Base-by-base conservation (phyloP, 345 rosid genomes). In the Kernera saxatilis region DNA sequence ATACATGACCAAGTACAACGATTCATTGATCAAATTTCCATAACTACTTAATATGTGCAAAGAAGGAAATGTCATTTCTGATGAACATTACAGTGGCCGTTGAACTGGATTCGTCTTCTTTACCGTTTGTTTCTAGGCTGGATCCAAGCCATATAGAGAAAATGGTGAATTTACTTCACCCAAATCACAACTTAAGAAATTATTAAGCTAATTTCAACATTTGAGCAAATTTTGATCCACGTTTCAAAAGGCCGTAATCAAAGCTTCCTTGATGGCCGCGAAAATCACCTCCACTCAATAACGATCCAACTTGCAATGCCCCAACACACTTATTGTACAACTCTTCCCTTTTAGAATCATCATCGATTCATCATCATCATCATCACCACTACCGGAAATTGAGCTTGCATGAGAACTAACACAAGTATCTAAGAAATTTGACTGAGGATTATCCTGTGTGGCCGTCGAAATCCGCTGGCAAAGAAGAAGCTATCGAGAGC, bases 391-490 rank as follows among this genome's bases (percentile, higher is more conserved):
- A 25, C 1, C 57, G 30, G 0, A 8, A 59, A 46, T 30, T n/a
- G 23, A 32, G 25, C 53, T 36, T 46, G 23, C 70, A 75, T 75
- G 74, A 58, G n/a, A 43, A n/a, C 11, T 6, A 29, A 49, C 15
- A 35, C 5, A 59, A 18, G 14, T 32, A 77, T 96, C 91, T 88
- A 58, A 90, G 92, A 81, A 90, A 93, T 32, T 81, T 78, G 69
- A 83, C 96, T 22, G 94, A 80, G 69, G 93, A 74, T 49, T 79
- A 74, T 23, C 98, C 97, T 30, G 88, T 97, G 36, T 93, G 98
- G 40, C 98, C 97, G 53, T 93, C 98, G 56, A 88, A 84, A 48
- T 90, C 88, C 0, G 96, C 97, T n/a, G 2, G 98, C 96, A 46
- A 86, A 93, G 6, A 92, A 86, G 94, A 87, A 93, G 27, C 82